A percentile compares a stretch with the other conserved stretches of the same genome.
Conservation (phyloP, 169 alveolate species). For the Plasmodium malariae region DNA sequence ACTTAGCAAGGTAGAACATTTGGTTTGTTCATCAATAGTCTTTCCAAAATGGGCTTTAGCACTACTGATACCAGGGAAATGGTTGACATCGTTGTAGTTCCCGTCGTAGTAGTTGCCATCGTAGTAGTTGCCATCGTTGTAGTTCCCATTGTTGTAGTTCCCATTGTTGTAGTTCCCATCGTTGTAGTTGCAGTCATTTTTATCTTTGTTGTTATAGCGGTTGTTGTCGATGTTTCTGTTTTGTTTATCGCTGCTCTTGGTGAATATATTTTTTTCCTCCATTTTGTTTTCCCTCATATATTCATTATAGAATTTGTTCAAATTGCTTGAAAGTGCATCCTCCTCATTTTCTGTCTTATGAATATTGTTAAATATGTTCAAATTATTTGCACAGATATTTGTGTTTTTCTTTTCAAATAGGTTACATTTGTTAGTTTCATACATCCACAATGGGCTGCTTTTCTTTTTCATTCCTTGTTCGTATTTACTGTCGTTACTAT, state of each 20-base stretch:
- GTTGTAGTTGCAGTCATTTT: no score
- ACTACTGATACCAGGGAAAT: neutral
- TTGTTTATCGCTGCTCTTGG: no score
- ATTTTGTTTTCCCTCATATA: neutral
- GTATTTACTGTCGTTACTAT: no score
- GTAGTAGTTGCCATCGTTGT: no score
- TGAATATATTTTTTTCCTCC: neutral
- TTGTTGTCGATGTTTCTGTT: no score
- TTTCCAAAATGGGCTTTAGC: neutral
- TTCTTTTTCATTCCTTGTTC: no score
- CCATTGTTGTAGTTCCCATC: no score
- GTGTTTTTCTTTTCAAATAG: conserved; percentile 3
- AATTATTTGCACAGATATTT: neutral
- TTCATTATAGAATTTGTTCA: neutral
- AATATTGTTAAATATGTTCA: neutral
- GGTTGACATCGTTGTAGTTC: no score
- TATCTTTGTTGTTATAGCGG: no score
- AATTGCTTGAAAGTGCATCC: neutral
- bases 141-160: no score
- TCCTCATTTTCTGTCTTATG: neutral
- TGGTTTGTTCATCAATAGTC: neutral
- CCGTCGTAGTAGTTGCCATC: no score
- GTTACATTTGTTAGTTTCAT: neutral
- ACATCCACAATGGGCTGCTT: no score
- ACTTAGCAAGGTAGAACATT: neutral